These are phyloP conservation scores for Mycena metata DNA, from an alignment of 768 basidiomycete species.

Conservation along the genomic window DNA sequence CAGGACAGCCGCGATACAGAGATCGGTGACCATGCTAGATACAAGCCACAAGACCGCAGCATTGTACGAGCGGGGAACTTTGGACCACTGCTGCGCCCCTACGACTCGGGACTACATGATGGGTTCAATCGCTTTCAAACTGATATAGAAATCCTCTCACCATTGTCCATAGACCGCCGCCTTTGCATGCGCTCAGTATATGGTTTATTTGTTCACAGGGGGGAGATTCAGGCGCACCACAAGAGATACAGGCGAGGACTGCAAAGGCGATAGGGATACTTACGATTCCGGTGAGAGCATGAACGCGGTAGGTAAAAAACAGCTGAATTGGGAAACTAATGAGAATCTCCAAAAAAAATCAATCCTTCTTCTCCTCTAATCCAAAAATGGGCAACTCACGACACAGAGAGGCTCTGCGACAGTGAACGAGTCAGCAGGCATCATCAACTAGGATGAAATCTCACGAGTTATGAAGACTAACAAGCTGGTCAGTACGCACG, in stretches of 20 bases:
- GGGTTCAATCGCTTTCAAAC: no score
- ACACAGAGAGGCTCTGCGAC: conserved; percentile 18
- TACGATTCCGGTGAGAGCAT: conserved; percentile 27
- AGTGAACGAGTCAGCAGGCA: no score
- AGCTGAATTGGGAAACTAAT: no score
- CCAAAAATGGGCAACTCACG: no score
- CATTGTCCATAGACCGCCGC: conserved; percentile 14
- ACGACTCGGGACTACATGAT: not conserved
- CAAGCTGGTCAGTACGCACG: no score
- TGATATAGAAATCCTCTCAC: not conserved
- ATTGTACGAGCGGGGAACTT: not conserved
- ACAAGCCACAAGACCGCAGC: conserved; percentile 21
- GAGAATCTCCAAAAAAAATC: no score
- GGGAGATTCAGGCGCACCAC: not conserved
- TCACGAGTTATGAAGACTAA: conserved; percentile 15
- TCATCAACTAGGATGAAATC: not conserved
- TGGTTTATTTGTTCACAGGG: no score
- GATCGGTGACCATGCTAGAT: conserved; percentile 12
- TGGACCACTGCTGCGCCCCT: not conserved
- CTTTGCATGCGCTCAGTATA: not conserved
- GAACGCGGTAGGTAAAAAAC: conserved; percentile 37
- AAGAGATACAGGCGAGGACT: conserved; percentile 7
- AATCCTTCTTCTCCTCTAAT: no score
- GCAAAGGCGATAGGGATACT: conserved; percentile 15
- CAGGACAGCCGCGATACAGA: conserved; percentile 17